phyloP scores from a whole-genome alignment of 805 yeast species.

The Cyberlindnera nakhonratchasimensis region DNA sequence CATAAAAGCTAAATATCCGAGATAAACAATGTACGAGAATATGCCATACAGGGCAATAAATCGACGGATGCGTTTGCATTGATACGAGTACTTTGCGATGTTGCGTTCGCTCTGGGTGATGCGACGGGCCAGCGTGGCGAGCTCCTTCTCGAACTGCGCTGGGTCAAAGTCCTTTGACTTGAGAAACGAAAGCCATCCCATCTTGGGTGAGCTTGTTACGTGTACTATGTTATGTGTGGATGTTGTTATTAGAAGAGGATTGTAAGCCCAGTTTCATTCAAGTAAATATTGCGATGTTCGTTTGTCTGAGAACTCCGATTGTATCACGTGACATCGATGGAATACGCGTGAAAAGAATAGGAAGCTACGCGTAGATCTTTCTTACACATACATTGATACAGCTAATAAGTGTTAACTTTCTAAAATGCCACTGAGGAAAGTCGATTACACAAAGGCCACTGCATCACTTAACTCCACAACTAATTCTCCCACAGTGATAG shows the following conservation, averaged over 20 bases:
- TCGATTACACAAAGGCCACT: conserved; percentile 13
- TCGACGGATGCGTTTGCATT: conserved; percentile 5
- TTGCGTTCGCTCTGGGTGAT: conserved; percentile 32
- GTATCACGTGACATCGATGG: no score
- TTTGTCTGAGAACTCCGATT: no score
- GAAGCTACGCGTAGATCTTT: not conserved
- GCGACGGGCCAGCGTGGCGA: conserved; percentile 35
- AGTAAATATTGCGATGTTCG: no score
- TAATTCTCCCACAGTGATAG: conserved; percentile 23
- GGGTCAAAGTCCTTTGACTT: conserved; percentile 39
- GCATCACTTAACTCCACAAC: not conserved
- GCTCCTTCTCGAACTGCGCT: conserved; percentile 40
- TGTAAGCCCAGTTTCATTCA: no score
- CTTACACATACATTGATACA: no score
- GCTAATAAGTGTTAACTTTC: no score
- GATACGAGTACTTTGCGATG: conserved; percentile 18
- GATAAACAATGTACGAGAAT: conserved; percentile 5
- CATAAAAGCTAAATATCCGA: not conserved
- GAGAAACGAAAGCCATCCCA: conserved; percentile 26
- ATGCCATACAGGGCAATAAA: conserved; percentile 14
- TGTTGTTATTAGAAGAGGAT: not conserved
- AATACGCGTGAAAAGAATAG: no score
- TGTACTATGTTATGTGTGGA: not conserved
- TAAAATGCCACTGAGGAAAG: conserved; percentile 15
- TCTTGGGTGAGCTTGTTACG: conserved; percentile 3